Percentiles rank a stretch among this genome's conserved stretches.
These are phyloP conservation scores for Aureobasidium melanogenum DNA, from an alignment of 2,329 filamentous ascomycete species.

Conservation along the genomic window DNA sequence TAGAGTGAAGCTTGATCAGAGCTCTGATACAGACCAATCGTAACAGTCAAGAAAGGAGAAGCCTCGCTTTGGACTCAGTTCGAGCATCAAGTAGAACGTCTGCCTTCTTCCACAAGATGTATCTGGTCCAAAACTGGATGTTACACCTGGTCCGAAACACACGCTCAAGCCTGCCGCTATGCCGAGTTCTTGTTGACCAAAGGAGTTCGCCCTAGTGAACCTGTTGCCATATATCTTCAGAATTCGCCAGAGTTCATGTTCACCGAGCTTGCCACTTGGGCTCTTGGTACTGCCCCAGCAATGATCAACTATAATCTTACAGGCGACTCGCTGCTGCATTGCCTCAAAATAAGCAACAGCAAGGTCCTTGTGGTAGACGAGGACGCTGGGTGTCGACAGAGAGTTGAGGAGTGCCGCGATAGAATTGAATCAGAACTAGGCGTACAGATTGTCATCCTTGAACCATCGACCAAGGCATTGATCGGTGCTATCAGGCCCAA, in stretches of 20 bases:
- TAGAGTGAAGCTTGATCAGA: neutral
- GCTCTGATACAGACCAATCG: neutral
- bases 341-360: constrained; percentile 28
- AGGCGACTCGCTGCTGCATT: constrained; percentile 27
- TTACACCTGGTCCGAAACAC: constrained; percentile 51
- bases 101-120: constrained; percentile 36
- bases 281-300: constrained; percentile 25
- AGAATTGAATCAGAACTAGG: constrained; percentile 43
- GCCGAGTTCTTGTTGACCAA: constrained; percentile 50
- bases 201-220: constrained; percentile 25
- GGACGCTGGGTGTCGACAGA: constrained; percentile 41
- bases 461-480: constrained; percentile 38
- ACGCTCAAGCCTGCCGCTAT: constrained; percentile 50
- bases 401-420: constrained; percentile 45
- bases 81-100: constrained; percentile 38
- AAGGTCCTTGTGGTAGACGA: constrained; percentile 39
- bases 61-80: constrained; percentile 59
- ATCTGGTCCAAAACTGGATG: constrained; percentile 58
- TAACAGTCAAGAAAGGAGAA: constrained; percentile 39
- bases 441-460: constrained; percentile 49
- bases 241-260: constrained; percentile 30
- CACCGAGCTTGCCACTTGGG: constrained; percentile 20
- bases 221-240: constrained; percentile 26
- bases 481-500: constrained; percentile 41
- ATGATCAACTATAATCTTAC: constrained; percentile 29